Percentiles rank a stretch among this genome's conserved stretches.
These are phyloP conservation scores for Linnemannia zychae DNA, from an alignment of 192 early-diverging fungal genomes.

Conservation along the genomic window DNA sequence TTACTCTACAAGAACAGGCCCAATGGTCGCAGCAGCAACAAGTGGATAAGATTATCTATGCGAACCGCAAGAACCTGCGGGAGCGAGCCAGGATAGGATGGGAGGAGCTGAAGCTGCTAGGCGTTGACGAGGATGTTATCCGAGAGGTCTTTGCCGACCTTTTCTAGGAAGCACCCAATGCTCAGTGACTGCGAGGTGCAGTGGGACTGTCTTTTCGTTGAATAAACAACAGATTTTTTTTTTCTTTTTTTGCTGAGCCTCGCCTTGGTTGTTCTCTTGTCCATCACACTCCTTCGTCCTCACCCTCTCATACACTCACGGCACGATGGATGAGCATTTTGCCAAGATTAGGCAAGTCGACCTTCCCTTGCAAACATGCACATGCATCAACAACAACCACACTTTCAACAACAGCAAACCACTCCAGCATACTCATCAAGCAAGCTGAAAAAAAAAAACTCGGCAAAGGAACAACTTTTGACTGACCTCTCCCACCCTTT, in stretches of 20 bases:
- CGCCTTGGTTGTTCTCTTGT: neutral
- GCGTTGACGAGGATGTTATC: conserved; percentile 42
- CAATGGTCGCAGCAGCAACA: conserved; percentile 29
- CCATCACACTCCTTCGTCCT: neutral
- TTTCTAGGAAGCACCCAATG: neutral
- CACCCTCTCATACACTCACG: neutral
- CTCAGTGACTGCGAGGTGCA: neutral
- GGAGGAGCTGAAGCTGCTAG: conserved; percentile 43
- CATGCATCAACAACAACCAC: neutral
- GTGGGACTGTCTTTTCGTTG: neutral
- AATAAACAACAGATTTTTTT: conserved; percentile 13
- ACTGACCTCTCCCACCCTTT: neutral
- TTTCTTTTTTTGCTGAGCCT: neutral
- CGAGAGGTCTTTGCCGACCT: conserved; percentile 18
- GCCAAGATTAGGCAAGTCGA: conserved; percentile 65
- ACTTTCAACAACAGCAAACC: no score
- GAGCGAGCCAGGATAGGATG: conserved; percentile 38
- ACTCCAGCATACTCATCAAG: no score
- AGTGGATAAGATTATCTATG: conserved; percentile 35
- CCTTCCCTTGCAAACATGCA: neutral
- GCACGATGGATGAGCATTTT: conserved; percentile 68
- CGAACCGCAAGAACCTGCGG: conserved; percentile 36
- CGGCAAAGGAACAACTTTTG: neutral
- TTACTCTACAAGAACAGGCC: conserved; percentile 1
- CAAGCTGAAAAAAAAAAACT: neutral